These are phyloP conservation scores for Boletales sp. DNA, from an alignment of 768 basidiomycete genomes.

Conservation along the genomic window DNA sequence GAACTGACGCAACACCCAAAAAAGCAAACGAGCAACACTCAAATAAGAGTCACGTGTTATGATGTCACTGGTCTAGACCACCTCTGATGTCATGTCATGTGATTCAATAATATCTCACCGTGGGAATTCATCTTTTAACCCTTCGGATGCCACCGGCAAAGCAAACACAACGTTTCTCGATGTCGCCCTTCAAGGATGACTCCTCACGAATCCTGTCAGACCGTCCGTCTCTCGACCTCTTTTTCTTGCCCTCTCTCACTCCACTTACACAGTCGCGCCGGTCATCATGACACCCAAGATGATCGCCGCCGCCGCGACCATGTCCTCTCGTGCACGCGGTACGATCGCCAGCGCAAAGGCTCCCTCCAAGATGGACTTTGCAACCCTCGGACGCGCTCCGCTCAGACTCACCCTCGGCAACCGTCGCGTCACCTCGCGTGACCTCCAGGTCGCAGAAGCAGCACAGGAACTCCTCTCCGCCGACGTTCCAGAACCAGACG, in stretches of 20 bases:
- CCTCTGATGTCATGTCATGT: constrained; percentile 25
- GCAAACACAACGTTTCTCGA: too few species aligned
- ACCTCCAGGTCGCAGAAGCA: constrained; percentile 80
- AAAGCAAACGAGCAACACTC: too few species aligned
- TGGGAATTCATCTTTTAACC: constrained; percentile 6
- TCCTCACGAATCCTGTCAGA: constrained; percentile 73
- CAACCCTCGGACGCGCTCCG: constrained; percentile 76
- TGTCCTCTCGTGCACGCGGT: constrained; percentile 47
- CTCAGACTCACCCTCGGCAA: constrained; percentile 61
- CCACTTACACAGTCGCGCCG: constrained; percentile 60
- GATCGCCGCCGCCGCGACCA: constrained; percentile 68
- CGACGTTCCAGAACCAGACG: constrained; percentile 72
- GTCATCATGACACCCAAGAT: constrained; percentile 88
- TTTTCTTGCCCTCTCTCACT: neutral
- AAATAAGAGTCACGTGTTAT: constrained; percentile 25
- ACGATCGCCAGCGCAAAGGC: constrained; percentile 28
- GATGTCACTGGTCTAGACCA: constrained; percentile 30
- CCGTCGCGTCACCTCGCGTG: constrained; percentile 74
- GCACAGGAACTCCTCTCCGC: constrained; percentile 69
- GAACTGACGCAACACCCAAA: neutral
- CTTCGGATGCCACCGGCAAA: neutral
- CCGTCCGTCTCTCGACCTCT: constrained; percentile 42
- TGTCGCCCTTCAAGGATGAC: too few species aligned
- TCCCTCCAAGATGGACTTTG: constrained; percentile 58
- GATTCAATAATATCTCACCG: neutral